A percentile compares a stretch with the other conserved stretches of the same genome.
These are phyloP conservation scores for Fusarium udum DNA, from an alignment of 2,329 filamentous ascomycete genomes.

Conservation along the genomic window DNA sequence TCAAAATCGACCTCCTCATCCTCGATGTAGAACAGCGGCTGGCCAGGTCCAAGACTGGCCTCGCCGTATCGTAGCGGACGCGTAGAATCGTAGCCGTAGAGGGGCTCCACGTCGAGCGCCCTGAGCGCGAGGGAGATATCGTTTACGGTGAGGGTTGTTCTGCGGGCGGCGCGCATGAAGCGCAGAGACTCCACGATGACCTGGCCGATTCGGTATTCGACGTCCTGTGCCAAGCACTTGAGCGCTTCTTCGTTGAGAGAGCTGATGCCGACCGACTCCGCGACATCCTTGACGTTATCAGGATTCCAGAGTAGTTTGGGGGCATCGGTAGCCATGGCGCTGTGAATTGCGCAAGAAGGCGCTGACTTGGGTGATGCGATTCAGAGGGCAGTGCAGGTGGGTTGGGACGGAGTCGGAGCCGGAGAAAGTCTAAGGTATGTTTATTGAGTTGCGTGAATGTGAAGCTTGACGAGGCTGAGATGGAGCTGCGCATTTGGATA, in stretches of 20 bases:
- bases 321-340: slow-evolving; percentile 50
- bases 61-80: slow-evolving; percentile 91
- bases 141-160: slow-evolving; percentile 87
- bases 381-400: not conserved
- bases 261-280: slow-evolving; percentile 91
- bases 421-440: not conserved
- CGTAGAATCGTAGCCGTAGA: slow-evolving; percentile 96
- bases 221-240: slow-evolving; percentile 88
- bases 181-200: slow-evolving; percentile 94
- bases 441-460: slow-evolving; percentile 1
- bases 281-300: slow-evolving; percentile 94
- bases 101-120: slow-evolving; percentile 89
- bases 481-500: not conserved
- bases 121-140: slow-evolving; percentile 88
- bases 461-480: slow-evolving; percentile 28
- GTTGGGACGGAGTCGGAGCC: not conserved
- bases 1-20: slow-evolving; percentile 99
- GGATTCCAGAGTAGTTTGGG: slow-evolving; percentile 87
- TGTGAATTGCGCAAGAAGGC: not conserved
- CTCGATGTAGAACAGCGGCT: slow-evolving; percentile 96
- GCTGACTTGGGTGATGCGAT: not conserved
- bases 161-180: slow-evolving; percentile 91
- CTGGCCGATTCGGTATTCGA: slow-evolving; percentile 93
- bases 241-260: slow-evolving; percentile 85
- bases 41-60: slow-evolving; percentile 89